Evolutionary conservation across 345 rosid species (phyloP).

Genomic region (Ceriops tagal): DNA sequence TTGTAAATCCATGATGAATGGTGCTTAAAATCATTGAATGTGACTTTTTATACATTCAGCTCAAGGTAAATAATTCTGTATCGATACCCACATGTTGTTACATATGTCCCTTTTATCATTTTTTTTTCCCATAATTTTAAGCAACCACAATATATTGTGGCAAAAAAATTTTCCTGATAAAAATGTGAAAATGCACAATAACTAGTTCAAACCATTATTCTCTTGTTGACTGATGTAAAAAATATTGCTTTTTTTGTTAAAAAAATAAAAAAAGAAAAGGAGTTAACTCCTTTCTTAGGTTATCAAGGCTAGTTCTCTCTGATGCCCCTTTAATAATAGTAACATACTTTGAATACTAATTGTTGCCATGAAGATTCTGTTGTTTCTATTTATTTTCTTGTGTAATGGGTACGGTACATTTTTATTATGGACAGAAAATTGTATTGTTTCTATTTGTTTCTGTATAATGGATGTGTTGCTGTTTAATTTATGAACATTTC

Average conservation of each 20-base stretch:
- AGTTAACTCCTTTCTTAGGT: too few species aligned
- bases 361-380: too few species aligned
- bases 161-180: neutral
- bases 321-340: too few species aligned
- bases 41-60: neutral
- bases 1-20: too few species aligned
- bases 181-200: neutral
- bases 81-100: slow-evolving; percentile 3
- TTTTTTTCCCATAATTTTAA: neutral
- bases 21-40: too few species aligned
- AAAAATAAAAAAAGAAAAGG: too few species aligned
- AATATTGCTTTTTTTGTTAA: neutral
- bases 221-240: slow-evolving; percentile 1
- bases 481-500: slow-evolving; percentile 1
- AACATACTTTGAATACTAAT: too few species aligned
- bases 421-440: neutral
- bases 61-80: neutral
- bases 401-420: too few species aligned
- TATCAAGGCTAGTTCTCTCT: too few species aligned
- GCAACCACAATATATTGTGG: neutral
- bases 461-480: neutral
- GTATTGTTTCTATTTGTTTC: slow-evolving; percentile 6
- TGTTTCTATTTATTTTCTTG: too few species aligned
- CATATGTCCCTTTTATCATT: neutral
- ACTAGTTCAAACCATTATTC: neutral